Percentiles rank a stretch among this genome's conserved stretches.
phyloP scores from a whole-genome alignment of 2,329 filamentous ascomycete genomes.

The Talaromyces islandicus region DNA sequence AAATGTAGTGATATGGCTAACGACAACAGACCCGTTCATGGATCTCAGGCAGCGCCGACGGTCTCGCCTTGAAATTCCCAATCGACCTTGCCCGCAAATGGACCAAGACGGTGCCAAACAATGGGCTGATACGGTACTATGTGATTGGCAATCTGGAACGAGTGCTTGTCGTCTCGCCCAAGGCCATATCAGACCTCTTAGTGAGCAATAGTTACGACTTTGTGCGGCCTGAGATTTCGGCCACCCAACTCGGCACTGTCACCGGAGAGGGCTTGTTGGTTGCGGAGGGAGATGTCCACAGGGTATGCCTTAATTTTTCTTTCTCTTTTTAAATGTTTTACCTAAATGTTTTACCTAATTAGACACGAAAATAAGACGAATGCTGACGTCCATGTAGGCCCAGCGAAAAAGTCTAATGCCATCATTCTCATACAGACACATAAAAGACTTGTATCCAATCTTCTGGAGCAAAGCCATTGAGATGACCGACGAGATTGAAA shows the following conservation, averaged over 20 bases:
- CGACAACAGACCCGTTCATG: constrained; percentile 31
- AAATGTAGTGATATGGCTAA: not conserved
- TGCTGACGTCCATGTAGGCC: constrained; percentile 18
- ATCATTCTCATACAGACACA: constrained; percentile 77
- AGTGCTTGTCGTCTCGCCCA: constrained; percentile 56
- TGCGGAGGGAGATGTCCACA: constrained; percentile 88
- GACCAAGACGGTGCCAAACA: constrained; percentile 57
- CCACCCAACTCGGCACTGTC: constrained; percentile 27
- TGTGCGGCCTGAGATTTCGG: constrained; percentile 53
- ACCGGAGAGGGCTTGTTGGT: constrained; percentile 52
- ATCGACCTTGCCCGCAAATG: constrained; percentile 39
- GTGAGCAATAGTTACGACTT: constrained; percentile 66
- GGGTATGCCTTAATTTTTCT: too few relatives aligned
- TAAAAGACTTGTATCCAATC: constrained; percentile 76
- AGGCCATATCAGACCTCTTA: constrained; percentile 64
- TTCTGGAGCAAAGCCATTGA: constrained; percentile 77
- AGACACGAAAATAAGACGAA: not conserved
- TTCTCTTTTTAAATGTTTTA: too few relatives aligned
- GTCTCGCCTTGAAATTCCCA: constrained; percentile 33
- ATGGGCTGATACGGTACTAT: constrained; percentile 64
- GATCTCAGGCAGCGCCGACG: constrained; percentile 41
- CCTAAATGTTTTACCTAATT: not conserved
- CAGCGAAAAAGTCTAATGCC: constrained; percentile 75
- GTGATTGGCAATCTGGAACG: constrained; percentile 58
- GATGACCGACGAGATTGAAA: constrained; percentile 56